Conservation (phyloP, 805 yeast species). For the Yamadazyma kitorensis region DNA sequence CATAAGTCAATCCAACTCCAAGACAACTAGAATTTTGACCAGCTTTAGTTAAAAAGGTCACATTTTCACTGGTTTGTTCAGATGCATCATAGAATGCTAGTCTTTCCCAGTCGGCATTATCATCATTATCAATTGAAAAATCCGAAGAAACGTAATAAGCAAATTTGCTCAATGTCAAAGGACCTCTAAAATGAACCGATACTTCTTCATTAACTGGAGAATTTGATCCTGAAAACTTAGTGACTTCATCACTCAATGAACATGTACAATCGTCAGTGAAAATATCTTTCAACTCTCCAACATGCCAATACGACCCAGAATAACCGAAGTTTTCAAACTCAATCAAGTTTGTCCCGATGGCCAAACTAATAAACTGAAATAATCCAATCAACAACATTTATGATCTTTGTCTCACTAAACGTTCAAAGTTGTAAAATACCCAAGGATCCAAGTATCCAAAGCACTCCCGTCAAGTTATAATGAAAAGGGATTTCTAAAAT, state of each 20-base stretch:
- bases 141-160: constrained; percentile 55
- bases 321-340: constrained; percentile 57
- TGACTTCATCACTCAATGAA: constrained; percentile 32
- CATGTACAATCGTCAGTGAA: constrained; percentile 48
- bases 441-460: too few relatives aligned
- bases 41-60: constrained; percentile 64
- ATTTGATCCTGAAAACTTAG: constrained; percentile 53
- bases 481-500: too few relatives aligned
- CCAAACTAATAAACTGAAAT: too few relatives aligned
- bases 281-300: constrained; percentile 40
- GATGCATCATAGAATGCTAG: constrained; percentile 55
- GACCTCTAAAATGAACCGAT: constrained; percentile 80
- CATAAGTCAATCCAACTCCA: constrained; percentile 66
- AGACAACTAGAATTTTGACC: constrained; percentile 62
- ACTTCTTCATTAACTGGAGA: constrained; percentile 68
- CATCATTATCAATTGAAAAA: constrained; percentile 31
- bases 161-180: constrained; percentile 56
- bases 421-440: too few relatives aligned
- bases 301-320: constrained; percentile 50
- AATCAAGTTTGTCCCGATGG: too few relatives aligned
- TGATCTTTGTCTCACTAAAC: too few relatives aligned
- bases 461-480: too few relatives aligned
- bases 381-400: too few relatives aligned
- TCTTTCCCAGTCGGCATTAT: constrained; percentile 54
- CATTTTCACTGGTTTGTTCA: constrained; percentile 52